These are phyloP conservation scores for Spergularia azorica DNA, from an alignment of 179 eudicot species.

Conservation along the genomic window DNA sequence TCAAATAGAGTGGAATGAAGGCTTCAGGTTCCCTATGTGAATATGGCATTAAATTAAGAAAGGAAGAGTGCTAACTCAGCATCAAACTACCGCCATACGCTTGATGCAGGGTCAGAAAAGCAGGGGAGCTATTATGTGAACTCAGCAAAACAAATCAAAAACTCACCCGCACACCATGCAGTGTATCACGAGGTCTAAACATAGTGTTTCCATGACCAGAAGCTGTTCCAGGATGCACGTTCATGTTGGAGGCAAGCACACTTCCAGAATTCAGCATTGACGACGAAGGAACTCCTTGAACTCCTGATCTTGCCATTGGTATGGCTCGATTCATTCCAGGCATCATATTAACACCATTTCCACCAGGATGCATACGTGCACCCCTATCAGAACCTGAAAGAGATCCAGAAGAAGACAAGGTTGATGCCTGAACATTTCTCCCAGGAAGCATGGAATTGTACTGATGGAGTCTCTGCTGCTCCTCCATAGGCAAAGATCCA, in stretches of 20 bases:
- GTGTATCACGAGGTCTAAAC: constrained; percentile 69
- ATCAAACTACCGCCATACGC: neutral
- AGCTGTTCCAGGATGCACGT: constrained; percentile 61
- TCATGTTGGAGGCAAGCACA: constrained; percentile 53
- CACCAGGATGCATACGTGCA: constrained; percentile 63
- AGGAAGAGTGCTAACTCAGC: neutral
- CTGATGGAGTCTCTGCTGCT: constrained; percentile 83
- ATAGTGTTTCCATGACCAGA: constrained; percentile 66
- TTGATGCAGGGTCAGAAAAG: neutral
- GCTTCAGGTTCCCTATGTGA: neutral
- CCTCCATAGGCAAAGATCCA: constrained; percentile 65
- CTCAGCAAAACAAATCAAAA: constrained; percentile 6
- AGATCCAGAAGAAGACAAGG: constrained; percentile 60
- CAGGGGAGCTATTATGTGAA: neutral
- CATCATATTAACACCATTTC: constrained; percentile 57
- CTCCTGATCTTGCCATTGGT: constrained; percentile 67
- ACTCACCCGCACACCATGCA: constrained; percentile 74
- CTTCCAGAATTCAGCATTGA: constrained; percentile 69
- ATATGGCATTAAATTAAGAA: neutral
- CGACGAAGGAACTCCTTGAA: constrained; percentile 66
- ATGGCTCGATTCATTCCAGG: constrained; percentile 59
- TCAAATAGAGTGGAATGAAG: neutral
- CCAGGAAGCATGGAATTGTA: constrained; percentile 64
- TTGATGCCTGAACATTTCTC: constrained; percentile 64
- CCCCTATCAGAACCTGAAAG: constrained; percentile 70